These are phyloP conservation scores for Fusarium sp. DNA, from an alignment of 2,329 filamentous ascomycete species.

Conservation along the genomic window DNA sequence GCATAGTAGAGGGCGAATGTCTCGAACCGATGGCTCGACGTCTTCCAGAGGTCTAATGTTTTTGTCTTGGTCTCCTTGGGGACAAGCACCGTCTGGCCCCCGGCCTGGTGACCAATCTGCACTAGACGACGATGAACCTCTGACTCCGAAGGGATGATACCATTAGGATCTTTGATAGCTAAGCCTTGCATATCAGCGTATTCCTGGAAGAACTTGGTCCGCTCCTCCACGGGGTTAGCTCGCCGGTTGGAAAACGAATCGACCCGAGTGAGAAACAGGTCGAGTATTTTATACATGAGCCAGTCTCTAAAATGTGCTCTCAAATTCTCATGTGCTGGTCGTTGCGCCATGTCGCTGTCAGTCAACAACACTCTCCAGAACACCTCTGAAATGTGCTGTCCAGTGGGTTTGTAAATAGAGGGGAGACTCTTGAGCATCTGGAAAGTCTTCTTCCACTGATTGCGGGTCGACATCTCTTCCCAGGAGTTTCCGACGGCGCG, in stretches of 20 bases:
- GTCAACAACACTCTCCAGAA: not conserved
- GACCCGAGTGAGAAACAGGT: not conserved
- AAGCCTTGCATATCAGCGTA: not conserved
- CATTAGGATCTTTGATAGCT: not conserved
- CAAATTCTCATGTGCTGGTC: not conserved
- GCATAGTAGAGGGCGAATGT: not conserved
- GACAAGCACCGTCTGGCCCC: not conserved
- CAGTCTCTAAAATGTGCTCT: not conserved
- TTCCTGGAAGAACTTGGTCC: not conserved
- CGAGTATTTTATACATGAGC: not conserved
- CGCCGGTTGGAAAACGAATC: not conserved
- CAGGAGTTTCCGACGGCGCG: not conserved
- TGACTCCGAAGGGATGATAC: not conserved
- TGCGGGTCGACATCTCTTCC: not conserved
- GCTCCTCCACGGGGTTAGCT: not conserved
- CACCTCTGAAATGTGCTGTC: not conserved
- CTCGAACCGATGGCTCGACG: not conserved
- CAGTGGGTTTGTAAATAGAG: not conserved
- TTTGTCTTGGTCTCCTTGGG: not conserved
- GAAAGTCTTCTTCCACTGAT: not conserved
- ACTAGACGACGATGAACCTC: not conserved
- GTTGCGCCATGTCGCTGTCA: not conserved
- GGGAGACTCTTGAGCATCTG: not conserved
- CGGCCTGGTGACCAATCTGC: not conserved
- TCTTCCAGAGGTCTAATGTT: not conserved